Evolutionary conservation across 768 basidiomycete genomes (phyloP), one percentile per base, ranked within the genome.

Genomic region (Amanita fuliginea): DNA sequence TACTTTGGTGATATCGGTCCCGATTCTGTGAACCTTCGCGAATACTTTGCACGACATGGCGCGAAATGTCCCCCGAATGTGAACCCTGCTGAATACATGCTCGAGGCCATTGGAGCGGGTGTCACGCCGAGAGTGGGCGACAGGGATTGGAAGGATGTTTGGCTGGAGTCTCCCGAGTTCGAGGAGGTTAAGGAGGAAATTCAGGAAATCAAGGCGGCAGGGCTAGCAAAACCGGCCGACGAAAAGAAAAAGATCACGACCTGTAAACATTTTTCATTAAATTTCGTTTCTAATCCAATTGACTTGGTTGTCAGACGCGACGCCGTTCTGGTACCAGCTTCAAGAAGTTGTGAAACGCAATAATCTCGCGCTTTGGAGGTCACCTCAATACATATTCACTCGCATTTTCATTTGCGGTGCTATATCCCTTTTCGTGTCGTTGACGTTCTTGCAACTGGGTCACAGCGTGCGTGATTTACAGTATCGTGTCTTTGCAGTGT

Each of bases 1-100:
- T 95, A 94, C 72, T 94, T 89, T 59, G 92, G 91, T 37, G 84
- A 87, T 53, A 88, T 94, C 44, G 92, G 90, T 40, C 61, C 71
- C 37, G 84, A 89, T 54, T 85, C 87, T 3, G 58, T 67, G 1
- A 69, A 80, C 32, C 67, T 94, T 43, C 79, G 77, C 22, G 71
- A 80, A 4, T 95, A 95, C 67, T 90, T 93, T 60, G 77, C 78
- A 19, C 70, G 71, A 13, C 67, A 86, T 53, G 89, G 90, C 11
- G 91, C 85, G 1, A 53, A 62, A 24, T 92, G 88, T 62, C 87
- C 88, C 3, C 42, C 76, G 0, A 81, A 83, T 53, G 81, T 81
- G 58, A 95, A 95, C 61, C 88, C 86, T 19, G 79, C 77, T 0
- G 76, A 89, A 62, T 87, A 77, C 57, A 83, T 86, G 80, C 72